Base-by-base conservation (phyloP, 306 rosid species). In the Cucumis cinereus region DNA sequence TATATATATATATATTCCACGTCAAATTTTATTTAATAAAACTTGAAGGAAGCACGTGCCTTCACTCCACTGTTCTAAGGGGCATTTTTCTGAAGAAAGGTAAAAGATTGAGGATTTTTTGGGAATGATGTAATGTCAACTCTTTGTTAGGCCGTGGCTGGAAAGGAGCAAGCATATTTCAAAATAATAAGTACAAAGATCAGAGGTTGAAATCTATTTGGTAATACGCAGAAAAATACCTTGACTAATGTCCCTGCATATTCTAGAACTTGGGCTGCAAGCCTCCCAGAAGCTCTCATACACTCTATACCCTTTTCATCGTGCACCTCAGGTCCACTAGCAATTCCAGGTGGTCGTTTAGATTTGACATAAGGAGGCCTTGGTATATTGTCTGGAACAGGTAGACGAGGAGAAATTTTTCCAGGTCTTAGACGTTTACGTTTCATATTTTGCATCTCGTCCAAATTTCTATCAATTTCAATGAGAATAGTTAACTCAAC, bases 211-310 rank as follows among this genome's bases (percentile, higher is more conserved):
- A 38, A 19, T 63, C 71, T 16, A 63, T 63, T 35, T 19, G 71
- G 71, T 41, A 33, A 74, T 77, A 83, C 62, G 47, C 53, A 79
- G 58, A 76, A 71, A 63, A 56, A 85, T 83, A 91, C 98, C 96
- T 89, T 90, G 87, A 94, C 96, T 77, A 91, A 82, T 61, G 95
- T 82, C 77, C 98, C 97, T 73, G 97, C 98, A 86, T 85, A 84
- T 81, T 90, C 89, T 78, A 94, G 96, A 91, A 94, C 97, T 81
- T 88, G 87, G 1, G 97, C 98, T n/a, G 98, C 96, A 80, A 94
- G 97, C 85, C 83, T 83, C 77, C 97, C 98, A 17, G 97, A 91
- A 81, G 95, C 96, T 88, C 93, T 89, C 97, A 94, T 94, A 81
- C 84, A 85, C 78, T 91, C 91, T 55, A 89, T 89, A 73, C 97